phyloP scores from a whole-genome alignment of 306 rosid genomes.

The Ormosia emarginata region DNA sequence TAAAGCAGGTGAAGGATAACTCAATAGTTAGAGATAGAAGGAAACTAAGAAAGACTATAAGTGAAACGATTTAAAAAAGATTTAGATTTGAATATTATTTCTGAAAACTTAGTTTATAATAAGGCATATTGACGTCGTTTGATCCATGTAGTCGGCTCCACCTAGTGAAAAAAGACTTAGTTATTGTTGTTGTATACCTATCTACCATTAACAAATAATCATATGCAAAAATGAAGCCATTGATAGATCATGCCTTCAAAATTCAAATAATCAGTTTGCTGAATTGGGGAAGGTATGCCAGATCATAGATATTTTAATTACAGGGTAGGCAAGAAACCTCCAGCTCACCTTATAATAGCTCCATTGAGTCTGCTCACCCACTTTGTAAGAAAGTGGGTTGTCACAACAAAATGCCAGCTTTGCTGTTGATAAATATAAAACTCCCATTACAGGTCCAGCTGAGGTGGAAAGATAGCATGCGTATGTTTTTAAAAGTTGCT shows the following conservation, averaged over 20 bases:
- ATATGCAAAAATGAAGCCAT: neutral
- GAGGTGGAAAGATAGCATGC: constrained; percentile 96
- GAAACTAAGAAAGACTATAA: too few relatives aligned
- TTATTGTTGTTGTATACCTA: too few relatives aligned
- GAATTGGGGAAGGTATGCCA: neutral
- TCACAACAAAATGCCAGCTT: constrained; percentile 95
- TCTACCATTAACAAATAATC: neutral
- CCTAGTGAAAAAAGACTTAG: too few relatives aligned
- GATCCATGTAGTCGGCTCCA: too few relatives aligned
- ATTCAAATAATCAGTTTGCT: neutral
- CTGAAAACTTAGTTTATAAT: too few relatives aligned
- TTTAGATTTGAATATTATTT: too few relatives aligned
- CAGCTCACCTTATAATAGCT: constrained; percentile 79
- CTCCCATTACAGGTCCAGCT: constrained; percentile 97
- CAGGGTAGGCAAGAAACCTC: neutral
- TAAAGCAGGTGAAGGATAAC: too few relatives aligned
- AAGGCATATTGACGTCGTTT: too few relatives aligned
- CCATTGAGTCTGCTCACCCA: constrained; percentile 73
- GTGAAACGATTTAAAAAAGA: too few relatives aligned
- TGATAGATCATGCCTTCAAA: neutral
- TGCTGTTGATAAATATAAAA: constrained; percentile 74
- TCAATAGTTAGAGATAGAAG: too few relatives aligned
- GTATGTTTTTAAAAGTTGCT: constrained; percentile 76
- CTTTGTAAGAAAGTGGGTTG: constrained; percentile 75
- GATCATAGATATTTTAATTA: neutral